phyloP scores from a whole-genome alignment of 441 rosid species.

The Rhodomyrtus psidioides region DNA sequence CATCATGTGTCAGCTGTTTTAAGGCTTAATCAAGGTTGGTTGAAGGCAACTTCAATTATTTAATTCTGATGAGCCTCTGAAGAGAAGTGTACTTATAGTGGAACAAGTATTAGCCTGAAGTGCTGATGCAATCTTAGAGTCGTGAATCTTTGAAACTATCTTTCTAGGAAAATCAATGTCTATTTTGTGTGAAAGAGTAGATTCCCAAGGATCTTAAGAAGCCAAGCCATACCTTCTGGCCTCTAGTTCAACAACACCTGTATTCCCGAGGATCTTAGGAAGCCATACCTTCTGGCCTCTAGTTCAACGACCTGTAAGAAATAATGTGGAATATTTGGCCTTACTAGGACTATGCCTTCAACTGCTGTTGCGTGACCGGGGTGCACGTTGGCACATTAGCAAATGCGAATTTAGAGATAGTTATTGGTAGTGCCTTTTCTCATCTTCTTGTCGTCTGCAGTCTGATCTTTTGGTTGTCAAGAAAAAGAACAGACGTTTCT shows the following conservation, averaged over 20 bases:
- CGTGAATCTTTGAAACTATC: background rate
- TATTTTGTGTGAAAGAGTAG: background rate
- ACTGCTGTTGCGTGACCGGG: background rate
- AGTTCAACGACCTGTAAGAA: background rate
- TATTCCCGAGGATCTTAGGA: too few relatives aligned
- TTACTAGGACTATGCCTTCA: background rate
- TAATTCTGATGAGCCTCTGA: background rate
- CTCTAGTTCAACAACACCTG: background rate
- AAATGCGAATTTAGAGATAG: background rate
- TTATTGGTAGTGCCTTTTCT: background rate
- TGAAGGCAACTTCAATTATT: background rate
- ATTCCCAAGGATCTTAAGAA: background rate
- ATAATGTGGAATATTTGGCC: background rate
- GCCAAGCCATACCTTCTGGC: background rate
- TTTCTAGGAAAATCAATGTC: background rate
- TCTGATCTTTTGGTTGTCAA: constrained; percentile 83
- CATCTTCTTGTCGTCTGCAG: constrained; percentile 27
- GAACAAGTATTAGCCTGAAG: background rate
- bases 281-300: background rate
- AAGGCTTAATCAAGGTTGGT: background rate
- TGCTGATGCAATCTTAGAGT: background rate
- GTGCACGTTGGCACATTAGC: background rate
- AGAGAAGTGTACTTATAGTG: background rate
- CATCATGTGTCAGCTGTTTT: background rate
- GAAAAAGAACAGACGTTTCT: constrained; percentile 71